phyloP scores from a whole-genome alignment of 306 rosid genomes.

The Pyrus communis region DNA sequence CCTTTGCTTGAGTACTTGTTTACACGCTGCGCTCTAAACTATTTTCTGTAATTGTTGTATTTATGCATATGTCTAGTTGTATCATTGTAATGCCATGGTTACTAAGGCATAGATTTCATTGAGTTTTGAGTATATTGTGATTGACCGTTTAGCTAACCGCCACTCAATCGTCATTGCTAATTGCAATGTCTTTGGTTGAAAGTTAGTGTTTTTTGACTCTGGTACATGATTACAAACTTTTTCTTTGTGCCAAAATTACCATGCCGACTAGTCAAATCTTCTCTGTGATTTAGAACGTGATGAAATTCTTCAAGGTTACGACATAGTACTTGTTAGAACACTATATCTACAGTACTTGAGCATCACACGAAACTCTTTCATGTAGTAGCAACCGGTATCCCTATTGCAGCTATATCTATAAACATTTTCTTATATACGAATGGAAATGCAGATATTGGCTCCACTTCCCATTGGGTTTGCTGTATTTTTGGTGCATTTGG shows the following conservation, averaged over 20 bases:
- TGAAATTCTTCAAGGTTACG: no score
- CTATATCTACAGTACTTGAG: not conserved
- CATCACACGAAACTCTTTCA: not conserved
- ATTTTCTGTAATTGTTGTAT: not conserved
- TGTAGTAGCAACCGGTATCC: not conserved
- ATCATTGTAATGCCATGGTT: not conserved
- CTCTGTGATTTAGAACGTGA: not conserved
- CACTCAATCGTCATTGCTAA: not conserved
- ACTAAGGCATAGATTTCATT: not conserved
- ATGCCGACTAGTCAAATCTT: not conserved
- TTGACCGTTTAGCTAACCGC: not conserved
- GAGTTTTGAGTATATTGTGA: not conserved
- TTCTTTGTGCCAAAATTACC: not conserved
- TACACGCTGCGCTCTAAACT: not conserved
- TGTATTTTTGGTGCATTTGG: conserved; percentile 39
- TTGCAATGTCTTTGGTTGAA: not conserved
- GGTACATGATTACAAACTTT: not conserved
- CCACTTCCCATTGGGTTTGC: conserved; percentile 45
- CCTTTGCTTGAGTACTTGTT: not conserved
- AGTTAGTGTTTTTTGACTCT: not conserved
- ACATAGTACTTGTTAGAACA: not conserved
- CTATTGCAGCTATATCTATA: not conserved
- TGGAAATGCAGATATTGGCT: conserved; percentile 31
- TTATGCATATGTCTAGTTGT: not conserved
- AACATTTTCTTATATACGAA: not conserved